A percentile compares a stretch with the other conserved stretches of the same genome.
Conservation (phyloP, 192 early-diverging fungal species). For the Haplosporangium gracile region DNA sequence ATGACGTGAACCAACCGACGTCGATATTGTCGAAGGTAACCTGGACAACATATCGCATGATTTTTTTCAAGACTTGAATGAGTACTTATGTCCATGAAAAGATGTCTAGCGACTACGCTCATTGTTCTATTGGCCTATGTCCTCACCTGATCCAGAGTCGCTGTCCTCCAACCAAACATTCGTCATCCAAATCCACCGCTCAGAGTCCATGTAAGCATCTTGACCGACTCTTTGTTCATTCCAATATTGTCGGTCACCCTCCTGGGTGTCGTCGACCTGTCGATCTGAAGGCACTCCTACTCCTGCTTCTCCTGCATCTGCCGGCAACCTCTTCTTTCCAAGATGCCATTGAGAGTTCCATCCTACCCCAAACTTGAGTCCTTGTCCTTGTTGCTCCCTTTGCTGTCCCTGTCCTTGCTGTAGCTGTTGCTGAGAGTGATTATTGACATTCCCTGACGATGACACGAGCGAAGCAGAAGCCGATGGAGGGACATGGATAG, state of each 20-base stretch:
- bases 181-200: slow-evolving; percentile 53
- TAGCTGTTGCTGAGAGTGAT: not conserved
- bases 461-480: not conserved
- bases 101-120: no score
- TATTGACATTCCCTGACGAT: not conserved
- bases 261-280: not conserved
- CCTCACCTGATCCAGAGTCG: slow-evolving; percentile 44
- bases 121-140: not conserved
- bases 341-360: slow-evolving; percentile 35
- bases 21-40: slow-evolving; percentile 39
- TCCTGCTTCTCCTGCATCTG: not conserved
- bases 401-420: not conserved
- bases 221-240: not conserved
- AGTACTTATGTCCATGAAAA: no score
- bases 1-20: slow-evolving; percentile 20
- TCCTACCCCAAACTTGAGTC: slow-evolving; percentile 13
- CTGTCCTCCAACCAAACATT: slow-evolving; percentile 33
- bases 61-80: not conserved
- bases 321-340: slow-evolving; percentile 15
- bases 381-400: not conserved
- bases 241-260: not conserved
- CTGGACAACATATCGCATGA: not conserved
- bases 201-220: not conserved
- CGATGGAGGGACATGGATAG: not conserved
- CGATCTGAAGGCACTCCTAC: not conserved